Evolutionary conservation across 2,329 filamentous ascomycete species (phyloP).

Genomic region (Chaetomium sp.): DNA sequence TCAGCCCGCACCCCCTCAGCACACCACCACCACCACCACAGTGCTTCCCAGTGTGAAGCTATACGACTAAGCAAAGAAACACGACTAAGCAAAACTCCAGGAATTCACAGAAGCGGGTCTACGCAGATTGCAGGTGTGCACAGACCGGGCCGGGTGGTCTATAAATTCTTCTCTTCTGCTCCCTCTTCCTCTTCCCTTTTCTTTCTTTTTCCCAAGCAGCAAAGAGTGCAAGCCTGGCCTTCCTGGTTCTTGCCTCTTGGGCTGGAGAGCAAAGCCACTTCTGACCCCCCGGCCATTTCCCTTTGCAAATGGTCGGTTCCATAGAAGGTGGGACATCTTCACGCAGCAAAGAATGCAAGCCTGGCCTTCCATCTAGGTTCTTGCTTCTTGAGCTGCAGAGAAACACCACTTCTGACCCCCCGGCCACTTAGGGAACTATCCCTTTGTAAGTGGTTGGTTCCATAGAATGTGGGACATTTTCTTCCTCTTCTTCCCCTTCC

Average conservation of each 20-base stretch:
- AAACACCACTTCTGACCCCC: neutral
- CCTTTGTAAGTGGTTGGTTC: neutral
- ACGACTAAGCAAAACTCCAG: neutral
- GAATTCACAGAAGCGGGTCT: neutral
- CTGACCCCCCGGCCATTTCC: neutral
- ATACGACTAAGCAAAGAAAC: slow-evolving; percentile 2
- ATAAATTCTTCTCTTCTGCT: slow-evolving; percentile 3
- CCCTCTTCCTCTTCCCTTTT: slow-evolving; percentile 3
- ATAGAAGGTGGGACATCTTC: slow-evolving; percentile 4
- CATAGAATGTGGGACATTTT: neutral
- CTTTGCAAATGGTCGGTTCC: neutral
- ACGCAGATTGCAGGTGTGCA: slow-evolving; percentile 18
- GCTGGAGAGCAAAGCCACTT: slow-evolving; percentile 7
- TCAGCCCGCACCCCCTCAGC: neutral
- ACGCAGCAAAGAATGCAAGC: slow-evolving; percentile 5
- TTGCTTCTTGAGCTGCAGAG: slow-evolving; percentile 5
- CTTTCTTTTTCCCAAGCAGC: slow-evolving; percentile 4
- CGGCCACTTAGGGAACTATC: neutral
- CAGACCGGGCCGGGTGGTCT: slow-evolving; percentile 10
- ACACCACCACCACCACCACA: slow-evolving; percentile 11
- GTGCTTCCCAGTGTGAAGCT: neutral
- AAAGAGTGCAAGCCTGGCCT: slow-evolving; percentile 9
- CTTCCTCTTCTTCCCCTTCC: neutral
- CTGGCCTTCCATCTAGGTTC: slow-evolving; percentile 5
- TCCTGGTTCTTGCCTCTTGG: slow-evolving; percentile 1